Evolutionary conservation across 129 eudicot genomes (phyloP).

Genomic region (Lactuca sativa): DNA sequence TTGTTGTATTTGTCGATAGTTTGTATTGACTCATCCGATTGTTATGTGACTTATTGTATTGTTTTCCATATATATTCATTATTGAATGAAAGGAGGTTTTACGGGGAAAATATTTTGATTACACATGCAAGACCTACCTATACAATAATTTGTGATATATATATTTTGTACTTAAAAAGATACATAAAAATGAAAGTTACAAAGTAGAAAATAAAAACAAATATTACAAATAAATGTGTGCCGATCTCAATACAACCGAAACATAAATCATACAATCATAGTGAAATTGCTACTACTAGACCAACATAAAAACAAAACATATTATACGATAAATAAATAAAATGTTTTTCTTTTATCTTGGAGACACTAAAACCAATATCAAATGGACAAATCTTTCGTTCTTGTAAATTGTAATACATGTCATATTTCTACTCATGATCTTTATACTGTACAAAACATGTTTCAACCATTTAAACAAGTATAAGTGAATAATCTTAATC

Average conservation of each 20-base stretch:
- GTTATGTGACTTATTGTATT: no score
- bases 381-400: not conserved
- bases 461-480: slow-evolving; percentile 1
- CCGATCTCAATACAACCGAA: not conserved
- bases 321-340: slow-evolving; percentile 3
- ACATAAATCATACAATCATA: slow-evolving; percentile 15
- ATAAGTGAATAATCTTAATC: not conserved
- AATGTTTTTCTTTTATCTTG: not conserved
- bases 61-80: no score
- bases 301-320: slow-evolving; percentile 7
- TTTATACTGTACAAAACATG: not conserved
- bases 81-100: no score
- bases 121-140: not conserved
- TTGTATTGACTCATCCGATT: no score
- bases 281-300: not conserved
- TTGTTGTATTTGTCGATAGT: no score
- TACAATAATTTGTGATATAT: not conserved
- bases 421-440: not conserved
- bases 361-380: slow-evolving; percentile 1
- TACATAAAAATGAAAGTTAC: not conserved
- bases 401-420: not conserved
- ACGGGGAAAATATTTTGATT: not conserved
- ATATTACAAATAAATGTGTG: slow-evolving; percentile 28
- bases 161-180: not conserved
- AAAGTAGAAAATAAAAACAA: not conserved